Base-by-base conservation (phyloP, 495 filamentous ascomycete species). In the Penicillium verhagenii region DNA sequence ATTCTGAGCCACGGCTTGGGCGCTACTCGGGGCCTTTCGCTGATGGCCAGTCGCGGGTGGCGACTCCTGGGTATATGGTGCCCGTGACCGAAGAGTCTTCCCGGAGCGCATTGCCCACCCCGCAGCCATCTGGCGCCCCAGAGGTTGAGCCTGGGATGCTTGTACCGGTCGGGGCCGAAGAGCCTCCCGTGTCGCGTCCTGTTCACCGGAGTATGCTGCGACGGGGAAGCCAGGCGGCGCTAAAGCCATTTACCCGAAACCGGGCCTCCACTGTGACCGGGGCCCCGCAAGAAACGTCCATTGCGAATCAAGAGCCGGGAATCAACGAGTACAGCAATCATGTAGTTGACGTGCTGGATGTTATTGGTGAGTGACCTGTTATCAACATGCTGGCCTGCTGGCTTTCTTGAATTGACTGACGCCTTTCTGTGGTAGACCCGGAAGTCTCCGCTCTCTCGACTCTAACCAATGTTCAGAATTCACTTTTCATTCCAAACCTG, bases 391-490 rank as follows among this genome's bases (percentile, higher is more conserved):
- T 37, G 4, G 8, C 10, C 48, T 16, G 20, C n/a, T 24, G n/a
- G 4, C 5, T 23, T 14, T 18, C 14, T 8, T 4, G 45, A 11
- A 25, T 18, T 44, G 18, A 37, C 40, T 33, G 11, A 10, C 28
- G 5, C 33, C 6, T n/a, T 28, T n/a, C 14, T 13, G 13, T 35
- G 23, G 31, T 55, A 90, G 87, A 91, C 53, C 88, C 88, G 8
- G 86, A 91, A 72, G 84, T 91, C 1, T 82, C 85, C 6, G 86
- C 86, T 4, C 71, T 91, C 0, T 87, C 86, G 0, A 90, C 85
- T 46, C 78, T 91, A 4, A 91, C 86, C 47, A 91, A 91, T 64
- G 85, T 91, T 8, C 86, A 90, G 50, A 91, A 91, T 60, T 90
- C 86, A 0, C 79, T 91, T 6, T 90, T 91, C 65, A 70, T 90